Evolutionary conservation across 371 early-diverging fungal species (phyloP).

Genomic region (Mortierella sp.): DNA sequence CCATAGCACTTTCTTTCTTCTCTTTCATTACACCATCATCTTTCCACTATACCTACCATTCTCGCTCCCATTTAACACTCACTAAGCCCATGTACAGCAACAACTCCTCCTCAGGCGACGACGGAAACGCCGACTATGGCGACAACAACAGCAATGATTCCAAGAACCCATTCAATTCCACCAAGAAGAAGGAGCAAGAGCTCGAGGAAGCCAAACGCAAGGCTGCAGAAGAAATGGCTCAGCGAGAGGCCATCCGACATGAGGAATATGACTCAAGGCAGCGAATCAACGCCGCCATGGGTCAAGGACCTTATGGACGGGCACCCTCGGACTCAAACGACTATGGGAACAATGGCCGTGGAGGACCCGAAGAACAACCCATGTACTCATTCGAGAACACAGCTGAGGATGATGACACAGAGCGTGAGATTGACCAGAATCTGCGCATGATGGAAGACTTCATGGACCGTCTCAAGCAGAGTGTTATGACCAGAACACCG

Average conservation of each 20-base stretch:
- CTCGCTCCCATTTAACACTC: not conserved
- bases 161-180: constrained; percentile 76
- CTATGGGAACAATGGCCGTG: constrained; percentile 62
- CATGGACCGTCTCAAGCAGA: constrained; percentile 76
- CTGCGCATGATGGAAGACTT: constrained; percentile 75
- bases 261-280: constrained; percentile 64
- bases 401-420: constrained; percentile 76
- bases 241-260: constrained; percentile 59
- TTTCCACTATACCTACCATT: not conserved
- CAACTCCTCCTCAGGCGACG: constrained; percentile 17
- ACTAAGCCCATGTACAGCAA: constrained; percentile 12
- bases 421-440: constrained; percentile 86
- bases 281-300: constrained; percentile 67
- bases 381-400: constrained; percentile 76
- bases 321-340: constrained; percentile 44
- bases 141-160: not conserved
- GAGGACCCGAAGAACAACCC: constrained; percentile 69
- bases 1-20: not conserved
- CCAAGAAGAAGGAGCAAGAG: constrained; percentile 67
- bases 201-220: constrained; percentile 63
- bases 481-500: constrained; percentile 79
- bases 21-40: not conserved
- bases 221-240: constrained; percentile 61
- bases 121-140: constrained; percentile 24
- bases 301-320: constrained; percentile 61